These are phyloP conservation scores for Gliomastix tumulicola DNA, from an alignment of 2,329 filamentous ascomycete genomes.

Conservation along the genomic window DNA sequence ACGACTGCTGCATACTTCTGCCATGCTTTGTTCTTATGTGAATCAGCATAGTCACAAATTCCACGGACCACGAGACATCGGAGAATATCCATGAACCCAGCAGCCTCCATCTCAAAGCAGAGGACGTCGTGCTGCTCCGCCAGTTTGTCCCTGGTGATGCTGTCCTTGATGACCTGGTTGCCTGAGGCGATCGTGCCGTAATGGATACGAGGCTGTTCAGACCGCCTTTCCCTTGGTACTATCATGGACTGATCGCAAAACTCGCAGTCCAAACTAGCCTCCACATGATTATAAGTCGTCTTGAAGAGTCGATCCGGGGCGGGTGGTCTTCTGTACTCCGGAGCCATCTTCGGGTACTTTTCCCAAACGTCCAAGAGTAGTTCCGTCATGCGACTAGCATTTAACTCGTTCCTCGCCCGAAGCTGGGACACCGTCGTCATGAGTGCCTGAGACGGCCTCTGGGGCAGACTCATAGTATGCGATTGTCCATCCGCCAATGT, in stretches of 20 bases:
- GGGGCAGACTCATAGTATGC: not conserved
- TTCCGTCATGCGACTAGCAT: not conserved
- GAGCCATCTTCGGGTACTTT: not conserved
- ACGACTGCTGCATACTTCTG: slow-evolving; percentile 22
- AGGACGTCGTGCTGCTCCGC: slow-evolving; percentile 3
- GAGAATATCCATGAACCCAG: slow-evolving; percentile 12
- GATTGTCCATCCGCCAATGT: not conserved
- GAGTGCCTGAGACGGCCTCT: not conserved
- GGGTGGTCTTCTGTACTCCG: not conserved
- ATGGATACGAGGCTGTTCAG: not conserved
- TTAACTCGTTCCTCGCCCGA: not conserved
- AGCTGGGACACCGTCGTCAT: not conserved
- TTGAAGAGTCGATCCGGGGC: not conserved
- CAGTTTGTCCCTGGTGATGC: slow-evolving; percentile 8
- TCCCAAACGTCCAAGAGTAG: not conserved
- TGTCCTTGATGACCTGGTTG: slow-evolving; percentile 15
- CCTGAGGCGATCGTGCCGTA: slow-evolving; percentile 9
- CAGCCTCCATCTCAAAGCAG: slow-evolving; percentile 19
- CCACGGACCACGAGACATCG: slow-evolving; percentile 24
- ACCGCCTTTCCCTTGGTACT: not conserved
- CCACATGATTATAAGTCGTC: slow-evolving; percentile 1
- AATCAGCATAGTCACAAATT: slow-evolving; percentile 28
- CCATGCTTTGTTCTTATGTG: slow-evolving; percentile 27
- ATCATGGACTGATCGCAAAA: slow-evolving; percentile 1
- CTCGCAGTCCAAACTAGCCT: not conserved